These are phyloP conservation scores for Phialophora macrospora DNA, from an alignment of 2,329 filamentous ascomycete species.

Conservation along the genomic window DNA sequence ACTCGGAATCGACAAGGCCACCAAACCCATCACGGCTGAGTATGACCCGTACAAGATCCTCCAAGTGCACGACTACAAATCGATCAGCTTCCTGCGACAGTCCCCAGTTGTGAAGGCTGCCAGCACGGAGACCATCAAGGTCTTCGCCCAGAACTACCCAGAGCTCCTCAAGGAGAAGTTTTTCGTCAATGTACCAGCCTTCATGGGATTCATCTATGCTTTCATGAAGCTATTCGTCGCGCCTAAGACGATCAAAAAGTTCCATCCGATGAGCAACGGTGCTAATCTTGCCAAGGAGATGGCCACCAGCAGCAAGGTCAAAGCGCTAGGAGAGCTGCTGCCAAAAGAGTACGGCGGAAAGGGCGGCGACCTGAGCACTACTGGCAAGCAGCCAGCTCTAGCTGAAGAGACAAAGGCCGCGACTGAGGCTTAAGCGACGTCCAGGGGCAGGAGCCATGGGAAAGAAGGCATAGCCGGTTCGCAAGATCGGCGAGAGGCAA, in stretches of 20 bases:
- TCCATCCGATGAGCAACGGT: conserved; percentile 77
- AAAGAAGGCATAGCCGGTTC: background rate
- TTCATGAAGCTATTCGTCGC: conserved; percentile 77
- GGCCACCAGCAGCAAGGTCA: conserved; percentile 51
- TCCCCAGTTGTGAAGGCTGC: conserved; percentile 76
- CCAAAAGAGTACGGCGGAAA: conserved; percentile 81
- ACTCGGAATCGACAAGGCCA: conserved; percentile 72
- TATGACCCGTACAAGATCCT: conserved; percentile 86
- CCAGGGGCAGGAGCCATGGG: background rate
- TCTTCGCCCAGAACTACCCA: conserved; percentile 82
- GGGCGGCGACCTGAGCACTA: conserved; percentile 56
- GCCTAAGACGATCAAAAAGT: conserved; percentile 75
- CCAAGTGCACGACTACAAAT: conserved; percentile 92
- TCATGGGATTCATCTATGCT: conserved; percentile 87
- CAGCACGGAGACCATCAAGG: conserved; percentile 77
- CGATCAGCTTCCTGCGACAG: conserved; percentile 83
- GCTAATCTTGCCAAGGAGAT: conserved; percentile 68
- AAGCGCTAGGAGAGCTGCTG: conserved; percentile 59
- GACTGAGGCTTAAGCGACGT: background rate
- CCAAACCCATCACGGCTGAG: conserved; percentile 71
- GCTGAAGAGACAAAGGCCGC: conserved; percentile 18
- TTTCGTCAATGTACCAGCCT: conserved; percentile 88
- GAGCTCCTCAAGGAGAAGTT: conserved; percentile 90
- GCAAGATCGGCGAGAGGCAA: background rate
- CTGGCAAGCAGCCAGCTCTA: conserved; percentile 32